Conservation (phyloP, 2,329 filamentous ascomycete genomes). For the Leptographium radiaticola region DNA sequence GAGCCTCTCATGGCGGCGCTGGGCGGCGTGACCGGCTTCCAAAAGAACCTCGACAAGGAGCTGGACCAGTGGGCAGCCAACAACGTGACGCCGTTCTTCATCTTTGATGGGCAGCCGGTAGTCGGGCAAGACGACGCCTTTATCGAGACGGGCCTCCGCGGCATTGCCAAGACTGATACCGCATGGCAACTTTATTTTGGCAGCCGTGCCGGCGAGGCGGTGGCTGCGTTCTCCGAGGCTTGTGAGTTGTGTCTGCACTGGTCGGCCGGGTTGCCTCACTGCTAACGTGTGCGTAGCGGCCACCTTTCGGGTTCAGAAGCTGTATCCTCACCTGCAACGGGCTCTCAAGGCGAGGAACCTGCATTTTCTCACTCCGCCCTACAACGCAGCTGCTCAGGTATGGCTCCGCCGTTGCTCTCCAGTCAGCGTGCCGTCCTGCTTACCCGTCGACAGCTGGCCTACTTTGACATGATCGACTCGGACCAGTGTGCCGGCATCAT, state of each 20-base stretch:
- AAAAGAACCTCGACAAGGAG: conserved; percentile 61
- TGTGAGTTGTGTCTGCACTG: conserved; percentile 8
- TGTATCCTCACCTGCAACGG: conserved; percentile 65
- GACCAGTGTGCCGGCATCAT: conserved; percentile 64
- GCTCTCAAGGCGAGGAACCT: conserved; percentile 57
- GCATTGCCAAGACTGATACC: conserved; percentile 57
- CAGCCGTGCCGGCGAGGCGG: conserved; percentile 66
- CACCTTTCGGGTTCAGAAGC: conserved; percentile 55
- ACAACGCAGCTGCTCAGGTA: conserved; percentile 79
- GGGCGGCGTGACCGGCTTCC: conserved; percentile 74
- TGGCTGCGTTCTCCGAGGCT: conserved; percentile 65
- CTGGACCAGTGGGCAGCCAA: conserved; percentile 58
- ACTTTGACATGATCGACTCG: conserved; percentile 56
- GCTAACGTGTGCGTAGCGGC: conserved; percentile 33
- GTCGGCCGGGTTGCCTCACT: conserved; percentile 14
- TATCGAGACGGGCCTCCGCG: conserved; percentile 48
- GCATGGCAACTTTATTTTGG: conserved; percentile 84
- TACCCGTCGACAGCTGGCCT: conserved; percentile 47
- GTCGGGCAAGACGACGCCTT: conserved; percentile 61
- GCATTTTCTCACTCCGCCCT: conserved; percentile 73
- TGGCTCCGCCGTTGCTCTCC: background rate
- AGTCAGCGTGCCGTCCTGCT: background rate
- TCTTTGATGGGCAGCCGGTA: conserved; percentile 81
- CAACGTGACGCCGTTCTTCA: conserved; percentile 67
- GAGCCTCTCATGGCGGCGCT: conserved; percentile 85